A percentile compares a stretch with the other conserved stretches of the same genome.
These are phyloP conservation scores for Mortierella sp. DNA, from an alignment of 371 early-diverging fungal species.

Conservation along the genomic window DNA sequence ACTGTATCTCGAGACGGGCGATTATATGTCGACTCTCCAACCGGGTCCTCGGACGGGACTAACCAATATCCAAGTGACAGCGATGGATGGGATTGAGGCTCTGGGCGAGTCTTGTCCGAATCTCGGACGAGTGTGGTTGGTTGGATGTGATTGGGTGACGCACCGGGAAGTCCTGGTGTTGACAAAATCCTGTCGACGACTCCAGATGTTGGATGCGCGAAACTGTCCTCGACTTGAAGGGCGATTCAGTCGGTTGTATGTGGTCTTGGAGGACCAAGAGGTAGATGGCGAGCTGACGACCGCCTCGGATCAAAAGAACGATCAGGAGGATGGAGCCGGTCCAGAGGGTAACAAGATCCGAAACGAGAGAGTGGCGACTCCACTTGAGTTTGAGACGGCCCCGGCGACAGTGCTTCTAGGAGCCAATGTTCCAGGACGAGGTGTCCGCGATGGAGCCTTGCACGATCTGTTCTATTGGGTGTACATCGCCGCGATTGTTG, in stretches of 20 bases:
- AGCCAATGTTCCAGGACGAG: not conserved
- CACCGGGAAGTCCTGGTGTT: conserved; percentile 64
- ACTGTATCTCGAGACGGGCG: conserved; percentile 68
- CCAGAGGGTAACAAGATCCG: not conserved
- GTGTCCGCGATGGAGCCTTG: conserved; percentile 31
- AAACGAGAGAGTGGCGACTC: not conserved
- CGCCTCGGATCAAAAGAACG: too few species aligned
- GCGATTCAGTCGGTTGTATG: conserved; percentile 26
- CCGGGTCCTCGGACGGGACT: conserved; percentile 58
- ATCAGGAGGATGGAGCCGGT: not conserved
- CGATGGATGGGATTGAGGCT: conserved; percentile 61
- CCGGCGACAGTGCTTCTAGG: not conserved
- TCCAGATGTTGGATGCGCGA: conserved; percentile 63
- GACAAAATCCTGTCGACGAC: conserved; percentile 57
- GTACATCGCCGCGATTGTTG: not conserved
- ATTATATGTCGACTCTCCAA: conserved; percentile 70
- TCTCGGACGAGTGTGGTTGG: conserved; percentile 62
- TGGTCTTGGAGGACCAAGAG: not conserved
- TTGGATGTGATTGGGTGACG: conserved; percentile 74
- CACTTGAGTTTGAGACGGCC: not conserved
- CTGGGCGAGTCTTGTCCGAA: conserved; percentile 64
- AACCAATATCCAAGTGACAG: conserved; percentile 64
- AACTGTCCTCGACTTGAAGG: conserved; percentile 58
- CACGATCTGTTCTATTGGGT: conserved; percentile 22
- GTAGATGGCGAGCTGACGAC: not conserved